These are phyloP conservation scores for Jamesozyma gamospora DNA, from an alignment of 805 yeast genomes.

Conservation along the genomic window DNA sequence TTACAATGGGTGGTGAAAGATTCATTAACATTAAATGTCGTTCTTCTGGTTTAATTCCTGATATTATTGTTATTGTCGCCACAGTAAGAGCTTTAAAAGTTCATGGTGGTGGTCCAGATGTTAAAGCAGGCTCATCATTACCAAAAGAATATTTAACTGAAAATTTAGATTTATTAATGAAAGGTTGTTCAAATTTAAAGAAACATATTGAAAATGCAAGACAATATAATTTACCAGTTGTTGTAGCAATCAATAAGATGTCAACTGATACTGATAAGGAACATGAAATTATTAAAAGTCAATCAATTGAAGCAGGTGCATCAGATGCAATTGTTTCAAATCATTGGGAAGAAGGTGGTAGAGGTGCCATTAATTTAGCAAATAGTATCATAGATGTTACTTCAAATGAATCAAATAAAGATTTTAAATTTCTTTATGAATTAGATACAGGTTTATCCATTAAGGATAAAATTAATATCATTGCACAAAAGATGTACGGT, in stretches of 20 bases:
- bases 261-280: conserved; percentile 62
- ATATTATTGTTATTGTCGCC: conserved; percentile 71
- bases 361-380: conserved; percentile 68
- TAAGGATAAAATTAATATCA: conserved; percentile 67
- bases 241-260: conserved; percentile 75
- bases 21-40: conserved; percentile 75
- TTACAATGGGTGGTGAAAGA: conserved; percentile 89
- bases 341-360: conserved; percentile 85
- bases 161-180: conserved; percentile 55
- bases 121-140: conserved; percentile 73
- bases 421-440: conserved; percentile 50
- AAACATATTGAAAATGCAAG: conserved; percentile 69
- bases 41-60: conserved; percentile 70
- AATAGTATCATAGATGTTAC: conserved; percentile 57
- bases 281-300: conserved; percentile 56
- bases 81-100: conserved; percentile 77
- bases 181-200: conserved; percentile 65
- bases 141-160: conserved; percentile 66
- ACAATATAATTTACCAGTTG: conserved; percentile 65
- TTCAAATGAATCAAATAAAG: conserved; percentile 33
- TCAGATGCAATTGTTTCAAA: conserved; percentile 67
- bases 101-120: conserved; percentile 86
- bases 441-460: conserved; percentile 45
- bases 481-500: conserved; percentile 88
- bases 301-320: conserved; percentile 70